phyloP scores from a whole-genome alignment of 805 yeast genomes.

The Kluyveromyces lactis region DNA sequence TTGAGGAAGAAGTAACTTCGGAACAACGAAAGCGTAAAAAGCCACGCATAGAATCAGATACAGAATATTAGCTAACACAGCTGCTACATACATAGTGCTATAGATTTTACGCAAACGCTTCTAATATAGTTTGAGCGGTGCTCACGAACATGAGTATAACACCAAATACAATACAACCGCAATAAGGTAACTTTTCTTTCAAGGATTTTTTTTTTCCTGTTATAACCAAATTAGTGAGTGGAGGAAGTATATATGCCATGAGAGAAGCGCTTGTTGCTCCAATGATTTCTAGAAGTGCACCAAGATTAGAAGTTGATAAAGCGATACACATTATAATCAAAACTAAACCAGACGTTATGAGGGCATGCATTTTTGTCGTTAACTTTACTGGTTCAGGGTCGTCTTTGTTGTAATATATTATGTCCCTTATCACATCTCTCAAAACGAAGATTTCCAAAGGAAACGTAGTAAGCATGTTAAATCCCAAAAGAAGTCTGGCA shows the following conservation, averaged over 20 bases:
- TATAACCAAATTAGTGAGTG: constrained; percentile 67
- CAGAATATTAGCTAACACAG: too few species aligned
- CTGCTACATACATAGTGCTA: too few species aligned
- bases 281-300: constrained; percentile 79
- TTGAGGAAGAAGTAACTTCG: too few species aligned
- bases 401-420: constrained; percentile 32
- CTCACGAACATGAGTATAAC: constrained; percentile 68
- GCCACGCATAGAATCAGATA: too few species aligned
- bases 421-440: constrained; percentile 74
- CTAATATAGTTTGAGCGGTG: constrained; percentile 60
- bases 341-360: constrained; percentile 59
- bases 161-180: constrained; percentile 63
- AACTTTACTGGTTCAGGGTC: constrained; percentile 33
- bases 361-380: constrained; percentile 43
- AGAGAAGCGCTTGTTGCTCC: constrained; percentile 91
- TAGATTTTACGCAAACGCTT: constrained; percentile 21
- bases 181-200: constrained; percentile 46
- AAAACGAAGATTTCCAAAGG: constrained; percentile 89
- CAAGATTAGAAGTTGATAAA: constrained; percentile 75
- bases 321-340: constrained; percentile 67
- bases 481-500: constrained; percentile 85
- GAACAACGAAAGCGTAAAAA: too few species aligned
- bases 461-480: constrained; percentile 86
- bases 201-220: constrained; percentile 36
- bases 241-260: constrained; percentile 89